Evolutionary conservation across 805 yeast genomes (phyloP), one percentile per base, ranked within the genome.

Genomic region (Hanseniaspora singularis): DNA sequence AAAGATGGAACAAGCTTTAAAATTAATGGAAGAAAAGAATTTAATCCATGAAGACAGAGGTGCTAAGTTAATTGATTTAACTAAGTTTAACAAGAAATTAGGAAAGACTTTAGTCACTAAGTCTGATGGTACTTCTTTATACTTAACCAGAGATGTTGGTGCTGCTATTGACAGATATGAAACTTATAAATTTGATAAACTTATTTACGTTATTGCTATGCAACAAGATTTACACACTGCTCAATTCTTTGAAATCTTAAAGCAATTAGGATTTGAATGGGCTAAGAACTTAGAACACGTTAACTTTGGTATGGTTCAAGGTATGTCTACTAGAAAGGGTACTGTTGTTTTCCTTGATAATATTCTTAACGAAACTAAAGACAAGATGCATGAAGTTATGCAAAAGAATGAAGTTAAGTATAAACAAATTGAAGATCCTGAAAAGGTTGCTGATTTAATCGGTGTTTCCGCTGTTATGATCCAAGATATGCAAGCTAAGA

Each of bases 401-500:
- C 77, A 81, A 67, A 79, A 79, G 68, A 92, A 89, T 65, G 86
- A 80, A 63, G 79, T 72, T 54, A 92, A 92, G 67, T 92, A 87
- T 61, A 80, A 89, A 10, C 95, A 86, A 68, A 85, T 89, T 55
- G 92, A 81, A 61, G 76, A 88, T 62, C 98, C 97, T 30, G 96
- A 89, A 51, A 77, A 77, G 62, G 82, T 92, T 59, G 97, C 98
- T 50, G 97, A 92, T 65, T 72, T 86, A 57, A 79, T 92, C 51
- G 99, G 98, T 63, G 82, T 92, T 50, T 81, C 96, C 26, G 98
- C 98, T 5, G 95, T 92, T 51, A 88, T 92, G 95, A 84, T 92
- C 59, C 99, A 92, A 73, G 99, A 92, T 66, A 88, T 92, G 97
- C 94, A 85, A 67, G 79, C 95, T 51, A 92, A 92, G 71, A 81